Percentiles rank a stretch among this genome's conserved stretches.
phyloP scores from a whole-genome alignment of 2,329 filamentous ascomycete genomes.

The Arthrobotrys entomopaga region DNA sequence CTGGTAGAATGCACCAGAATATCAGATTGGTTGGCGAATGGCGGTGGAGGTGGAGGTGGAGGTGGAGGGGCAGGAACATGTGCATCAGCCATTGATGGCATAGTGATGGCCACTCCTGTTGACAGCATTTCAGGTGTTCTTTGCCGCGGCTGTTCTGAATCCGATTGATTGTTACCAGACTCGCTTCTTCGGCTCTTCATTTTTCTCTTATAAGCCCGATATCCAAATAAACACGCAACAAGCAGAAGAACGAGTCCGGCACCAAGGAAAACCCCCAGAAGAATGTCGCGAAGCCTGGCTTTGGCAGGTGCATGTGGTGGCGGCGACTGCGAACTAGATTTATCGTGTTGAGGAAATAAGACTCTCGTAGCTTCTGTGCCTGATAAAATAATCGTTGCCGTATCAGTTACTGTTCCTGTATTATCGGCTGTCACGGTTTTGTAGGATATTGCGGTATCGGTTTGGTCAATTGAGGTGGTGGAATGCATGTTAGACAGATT shows the following conservation, averaged over 20 bases:
- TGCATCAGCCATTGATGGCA: conserved; percentile 40
- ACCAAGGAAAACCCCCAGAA: conserved; percentile 44
- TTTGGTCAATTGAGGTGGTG: conserved; percentile 21
- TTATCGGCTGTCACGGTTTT: conserved; percentile 43
- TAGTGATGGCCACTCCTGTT: conserved; percentile 37
- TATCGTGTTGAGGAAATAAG: conserved; percentile 49
- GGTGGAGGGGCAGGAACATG: not conserved
- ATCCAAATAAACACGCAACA: conserved; percentile 37
- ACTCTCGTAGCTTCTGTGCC: conserved; percentile 42
- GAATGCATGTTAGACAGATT: conserved; percentile 7
- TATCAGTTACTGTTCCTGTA: conserved; percentile 41
- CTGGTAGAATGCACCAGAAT: not conserved
- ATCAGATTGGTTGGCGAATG: conserved; percentile 19
- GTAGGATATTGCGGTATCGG: conserved; percentile 28
- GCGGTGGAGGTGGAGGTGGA: conserved; percentile 17
- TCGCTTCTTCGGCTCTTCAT: conserved; percentile 13
- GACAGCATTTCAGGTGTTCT: conserved; percentile 40
- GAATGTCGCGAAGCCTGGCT: conserved; percentile 36
- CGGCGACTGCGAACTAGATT: conserved; percentile 13
- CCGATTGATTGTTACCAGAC: not conserved
- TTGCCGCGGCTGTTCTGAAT: conserved; percentile 33
- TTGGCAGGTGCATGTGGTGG: conserved; percentile 13
- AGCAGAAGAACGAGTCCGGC: conserved; percentile 43
- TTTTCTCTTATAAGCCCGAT: conserved; percentile 43
- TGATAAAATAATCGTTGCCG: conserved; percentile 39